Evolutionary conservation across 1,284 basidiomycete species (phyloP).

Genomic region (Naganishia cerealis): DNA sequence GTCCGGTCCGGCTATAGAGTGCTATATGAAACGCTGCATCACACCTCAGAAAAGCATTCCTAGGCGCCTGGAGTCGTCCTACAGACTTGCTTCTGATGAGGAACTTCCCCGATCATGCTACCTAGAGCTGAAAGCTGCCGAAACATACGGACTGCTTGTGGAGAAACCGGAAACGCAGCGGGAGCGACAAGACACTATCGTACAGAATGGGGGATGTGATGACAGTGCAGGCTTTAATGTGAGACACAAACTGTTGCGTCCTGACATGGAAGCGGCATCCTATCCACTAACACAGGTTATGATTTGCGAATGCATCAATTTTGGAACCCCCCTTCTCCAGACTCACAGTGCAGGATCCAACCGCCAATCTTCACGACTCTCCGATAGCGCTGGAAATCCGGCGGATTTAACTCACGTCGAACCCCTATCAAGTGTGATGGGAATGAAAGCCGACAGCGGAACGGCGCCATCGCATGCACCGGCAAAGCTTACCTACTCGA

Average conservation of each 20-base stretch:
- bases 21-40: neutral
- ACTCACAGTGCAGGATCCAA: too few species aligned
- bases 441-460: too few species aligned
- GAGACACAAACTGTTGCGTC: neutral
- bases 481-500: too few species aligned
- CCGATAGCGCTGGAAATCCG: too few species aligned
- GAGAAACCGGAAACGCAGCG: neutral
- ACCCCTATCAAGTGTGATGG: too few species aligned
- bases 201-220: neutral
- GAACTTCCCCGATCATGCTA: neutral
- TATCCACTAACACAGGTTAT: neutral
- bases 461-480: too few species aligned
- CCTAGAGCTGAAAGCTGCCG: neutral
- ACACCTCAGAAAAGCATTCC: conserved; percentile 6
- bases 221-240: neutral
- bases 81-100: neutral
- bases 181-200: neutral
- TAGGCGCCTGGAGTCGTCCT: conserved; percentile 12
- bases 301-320: too few species aligned
- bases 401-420: too few species aligned
- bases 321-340: too few species aligned
- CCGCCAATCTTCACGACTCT: too few species aligned
- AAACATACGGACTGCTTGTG: neutral
- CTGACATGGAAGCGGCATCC: neutral
- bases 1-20: neutral